Conservation (phyloP, 176 grass and related monocot genomes). For the Carex littledalei region DNA sequence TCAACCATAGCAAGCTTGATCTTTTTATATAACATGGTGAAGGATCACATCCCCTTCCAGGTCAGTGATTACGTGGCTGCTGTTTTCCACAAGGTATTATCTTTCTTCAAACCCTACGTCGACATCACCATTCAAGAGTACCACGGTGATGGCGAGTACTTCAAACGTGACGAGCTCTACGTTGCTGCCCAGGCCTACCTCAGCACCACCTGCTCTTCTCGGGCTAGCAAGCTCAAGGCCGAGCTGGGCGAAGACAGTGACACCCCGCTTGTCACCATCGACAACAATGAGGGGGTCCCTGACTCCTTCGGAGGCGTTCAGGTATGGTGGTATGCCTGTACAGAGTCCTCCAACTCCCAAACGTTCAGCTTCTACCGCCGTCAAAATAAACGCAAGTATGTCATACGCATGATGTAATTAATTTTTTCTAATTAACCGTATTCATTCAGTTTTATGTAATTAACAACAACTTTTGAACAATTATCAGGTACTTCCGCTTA, state of each 20-base stretch:
- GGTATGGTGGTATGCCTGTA: conserved; percentile 44
- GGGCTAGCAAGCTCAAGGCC: conserved; percentile 37
- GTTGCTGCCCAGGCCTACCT: conserved; percentile 48
- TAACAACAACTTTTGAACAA: no score
- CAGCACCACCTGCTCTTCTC: conserved; percentile 23
- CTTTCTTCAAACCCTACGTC: conserved; percentile 42
- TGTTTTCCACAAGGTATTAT: not conserved
- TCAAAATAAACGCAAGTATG: not conserved
- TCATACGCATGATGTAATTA: no score
- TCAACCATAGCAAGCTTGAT: conserved; percentile 33
- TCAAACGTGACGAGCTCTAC: conserved; percentile 41
- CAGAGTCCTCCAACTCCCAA: not conserved
- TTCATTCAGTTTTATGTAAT: no score
- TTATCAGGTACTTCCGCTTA: no score
- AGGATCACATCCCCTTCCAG: conserved; percentile 21
- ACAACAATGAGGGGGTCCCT: conserved; percentile 43
- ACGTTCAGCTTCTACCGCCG: conserved; percentile 17
- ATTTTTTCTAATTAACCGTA: no score
- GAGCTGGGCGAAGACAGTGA: conserved; percentile 43
- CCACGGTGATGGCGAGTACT: conserved; percentile 16
- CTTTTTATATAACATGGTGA: conserved; percentile 42
- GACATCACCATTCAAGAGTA: conserved; percentile 45
- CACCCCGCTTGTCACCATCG: conserved; percentile 36
- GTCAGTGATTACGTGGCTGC: not conserved
- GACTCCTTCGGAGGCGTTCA: conserved; percentile 25